Evolutionary conservation across 2,329 filamentous ascomycete genomes (phyloP), one percentile per base, ranked within the genome.

Genomic region (Xylaria arbuscula): DNA sequence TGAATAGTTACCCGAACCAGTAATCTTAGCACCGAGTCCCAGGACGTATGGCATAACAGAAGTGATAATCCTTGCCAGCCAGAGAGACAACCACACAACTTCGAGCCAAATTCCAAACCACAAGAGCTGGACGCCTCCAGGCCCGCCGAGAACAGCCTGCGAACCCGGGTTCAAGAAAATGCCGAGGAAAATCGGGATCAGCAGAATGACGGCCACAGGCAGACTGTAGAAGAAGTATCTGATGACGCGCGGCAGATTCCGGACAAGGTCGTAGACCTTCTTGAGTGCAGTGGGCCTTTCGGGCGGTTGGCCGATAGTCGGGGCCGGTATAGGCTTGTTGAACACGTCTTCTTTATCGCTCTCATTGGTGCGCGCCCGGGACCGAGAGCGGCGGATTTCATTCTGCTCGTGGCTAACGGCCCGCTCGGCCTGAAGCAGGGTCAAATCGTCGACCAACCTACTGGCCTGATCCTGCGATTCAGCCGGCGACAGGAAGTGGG

Each of bases 51-150:
- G 86, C 72, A 88, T 79, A 42, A 86, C 76, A 32, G 84, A 83
- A 3, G 85, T 86, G 50, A 84, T 72, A 76, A 88, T 86, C 13
- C 86, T 83, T 0, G 85, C 91, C 22, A 91, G 90, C 95, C 95
- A 98, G 0, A 98, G 84, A 0, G 93, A 93, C 70, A 95, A 85
- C 95, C 95, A 98, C 32, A 98, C 86, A 50, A 97, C 93, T 79
- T 97, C 93, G 19, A 98, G 86, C 95, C 95, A 98, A 70, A 98
- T 93, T 36, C 92, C 92, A 77, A 98, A 98, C 95, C 95, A 98
- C 68, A 93, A 83, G 53, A 98, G 83, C 70, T 89, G 77, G 0
- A 97, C 93, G 22, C 91, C 93, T 0, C 93, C 93, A 2, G 91
- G 87, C 1, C 86, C 86, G 7, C 86, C 86, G 13, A 87, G 88